Conservation (phyloP, 371 early-diverging fungal genomes). For the Rhizopus sp. region DNA sequence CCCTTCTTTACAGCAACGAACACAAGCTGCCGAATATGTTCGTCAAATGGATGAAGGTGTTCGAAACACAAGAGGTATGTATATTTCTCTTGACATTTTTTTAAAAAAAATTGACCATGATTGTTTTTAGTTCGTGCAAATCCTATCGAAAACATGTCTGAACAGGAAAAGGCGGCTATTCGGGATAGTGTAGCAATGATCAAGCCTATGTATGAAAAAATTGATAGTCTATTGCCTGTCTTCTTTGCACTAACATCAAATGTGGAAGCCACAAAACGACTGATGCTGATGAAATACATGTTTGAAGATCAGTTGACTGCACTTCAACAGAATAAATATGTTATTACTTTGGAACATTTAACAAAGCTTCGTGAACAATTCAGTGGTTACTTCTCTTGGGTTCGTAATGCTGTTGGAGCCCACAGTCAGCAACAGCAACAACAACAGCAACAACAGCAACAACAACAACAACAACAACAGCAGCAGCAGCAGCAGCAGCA, state of each 20-base stretch:
- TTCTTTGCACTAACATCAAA: constrained; percentile 46
- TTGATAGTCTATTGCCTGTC: constrained; percentile 47
- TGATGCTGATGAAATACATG: constrained; percentile 63
- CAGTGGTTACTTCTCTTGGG: constrained; percentile 51
- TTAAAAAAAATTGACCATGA: not conserved
- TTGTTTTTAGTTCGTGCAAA: constrained; percentile 31
- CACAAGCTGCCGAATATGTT: constrained; percentile 42
- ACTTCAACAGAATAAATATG: constrained; percentile 48
- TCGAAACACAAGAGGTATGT: constrained; percentile 44
- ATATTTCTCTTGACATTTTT: not conserved
- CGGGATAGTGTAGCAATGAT: constrained; percentile 41
- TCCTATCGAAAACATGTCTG: constrained; percentile 40
- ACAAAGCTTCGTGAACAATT: constrained; percentile 54
- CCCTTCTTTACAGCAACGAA: constrained; percentile 18
- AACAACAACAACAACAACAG: constrained; percentile 6
- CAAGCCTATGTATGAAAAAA: constrained; percentile 50
- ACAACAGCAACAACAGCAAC: constrained; percentile 15
- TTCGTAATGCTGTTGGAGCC: constrained; percentile 35
- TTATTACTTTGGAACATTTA: constrained; percentile 50
- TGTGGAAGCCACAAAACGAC: constrained; percentile 36
- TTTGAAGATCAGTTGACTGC: constrained; percentile 60
- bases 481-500: constrained; percentile 5
- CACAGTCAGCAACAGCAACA: constrained; percentile 19
- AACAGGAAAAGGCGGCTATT: constrained; percentile 56
- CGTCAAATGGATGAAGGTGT: constrained; percentile 51